These are phyloP conservation scores for Leishmania tropica DNA, from an alignment of 208 protist genomes.

Conservation along the genomic window DNA sequence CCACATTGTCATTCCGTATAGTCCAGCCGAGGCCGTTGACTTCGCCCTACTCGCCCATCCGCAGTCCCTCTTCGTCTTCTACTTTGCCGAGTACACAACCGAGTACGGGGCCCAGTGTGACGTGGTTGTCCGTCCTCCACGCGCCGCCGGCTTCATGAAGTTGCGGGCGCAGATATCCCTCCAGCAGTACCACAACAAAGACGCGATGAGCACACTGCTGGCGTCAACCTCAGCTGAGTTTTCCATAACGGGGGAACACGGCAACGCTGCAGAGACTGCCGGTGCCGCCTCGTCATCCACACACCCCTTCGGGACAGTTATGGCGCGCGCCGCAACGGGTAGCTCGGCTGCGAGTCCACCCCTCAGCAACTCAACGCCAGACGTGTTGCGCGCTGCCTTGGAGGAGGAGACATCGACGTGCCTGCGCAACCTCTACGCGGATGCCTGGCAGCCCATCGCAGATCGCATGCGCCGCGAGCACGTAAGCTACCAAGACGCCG, in stretches of 20 bases:
- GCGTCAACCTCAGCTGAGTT: constrained; percentile 18
- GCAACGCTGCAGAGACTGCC: not conserved
- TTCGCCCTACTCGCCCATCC: constrained; percentile 74
- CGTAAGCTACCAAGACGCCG: constrained; percentile 39
- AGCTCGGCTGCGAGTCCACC: constrained; percentile 6
- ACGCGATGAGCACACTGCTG: constrained; percentile 18
- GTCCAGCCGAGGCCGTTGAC: constrained; percentile 79
- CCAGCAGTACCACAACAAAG: constrained; percentile 56
- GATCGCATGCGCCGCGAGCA: constrained; percentile 44
- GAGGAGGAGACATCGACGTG: constrained; percentile 37
- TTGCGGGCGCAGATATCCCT: constrained; percentile 66
- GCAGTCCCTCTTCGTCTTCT: constrained; percentile 86
- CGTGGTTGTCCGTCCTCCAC: constrained; percentile 74
- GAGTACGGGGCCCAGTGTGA: constrained; percentile 62
- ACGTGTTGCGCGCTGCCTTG: constrained; percentile 23
- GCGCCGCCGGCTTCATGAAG: constrained; percentile 51
- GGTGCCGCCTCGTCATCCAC: constrained; percentile 8
- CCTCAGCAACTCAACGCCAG: constrained; percentile 9
- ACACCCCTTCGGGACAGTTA: constrained; percentile 22
- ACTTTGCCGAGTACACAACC: constrained; percentile 86
- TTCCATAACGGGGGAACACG: constrained; percentile 6
- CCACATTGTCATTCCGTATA: constrained; percentile 57
- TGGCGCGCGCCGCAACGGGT: constrained; percentile 19
- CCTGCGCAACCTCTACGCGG: constrained; percentile 73
- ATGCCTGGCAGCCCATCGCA: constrained; percentile 76